Evolutionary conservation across 2,329 filamentous ascomycete species (phyloP).

Genomic region (Eurotiales sp.): DNA sequence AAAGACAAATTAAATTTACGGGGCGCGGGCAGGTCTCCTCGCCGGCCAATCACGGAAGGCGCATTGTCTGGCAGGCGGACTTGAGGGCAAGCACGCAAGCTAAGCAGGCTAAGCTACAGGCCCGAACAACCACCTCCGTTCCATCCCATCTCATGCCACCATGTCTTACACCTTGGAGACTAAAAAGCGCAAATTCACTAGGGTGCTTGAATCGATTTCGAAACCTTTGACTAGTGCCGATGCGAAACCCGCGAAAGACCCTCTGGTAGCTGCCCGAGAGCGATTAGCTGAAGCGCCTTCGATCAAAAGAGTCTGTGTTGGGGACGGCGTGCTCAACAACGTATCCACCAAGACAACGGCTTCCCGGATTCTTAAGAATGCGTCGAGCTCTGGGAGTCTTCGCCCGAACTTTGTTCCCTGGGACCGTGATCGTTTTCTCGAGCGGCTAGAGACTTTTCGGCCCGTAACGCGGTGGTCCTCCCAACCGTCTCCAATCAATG

Average conservation of each 20-base stretch:
- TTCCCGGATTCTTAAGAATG: conserved; percentile 21
- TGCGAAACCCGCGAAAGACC: conserved; percentile 19
- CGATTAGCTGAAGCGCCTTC: conserved; percentile 23
- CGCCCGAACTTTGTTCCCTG: conserved; percentile 76
- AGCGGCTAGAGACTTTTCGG: conserved; percentile 79
- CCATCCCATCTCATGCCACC: conserved; percentile 3
- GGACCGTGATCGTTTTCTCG: conserved; percentile 78
- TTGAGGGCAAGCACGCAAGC: too few relatives aligned
- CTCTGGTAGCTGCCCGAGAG: conserved; percentile 22
- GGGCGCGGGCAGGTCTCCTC: neutral
- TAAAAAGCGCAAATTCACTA: conserved; percentile 47
- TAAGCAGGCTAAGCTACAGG: too few relatives aligned
- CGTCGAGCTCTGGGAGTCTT: conserved; percentile 30
- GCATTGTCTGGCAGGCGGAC: neutral
- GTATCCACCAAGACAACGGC: conserved; percentile 16
- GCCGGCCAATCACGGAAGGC: conserved; percentile 12
- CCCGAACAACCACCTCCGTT: too few relatives aligned
- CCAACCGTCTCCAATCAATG: conserved; percentile 79
- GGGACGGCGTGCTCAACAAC: conserved; percentile 18
- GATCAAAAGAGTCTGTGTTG: conserved; percentile 34
- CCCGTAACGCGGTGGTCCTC: conserved; percentile 91
- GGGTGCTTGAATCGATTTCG: conserved; percentile 43
- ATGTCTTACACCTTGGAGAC: conserved; percentile 46
- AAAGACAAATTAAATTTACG: neutral
- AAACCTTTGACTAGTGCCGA: conserved; percentile 25